Percentiles rank a stretch among this genome's conserved stretches.
Conservation (phyloP, 345 rosid genomes). For the Mallotus nudiflorus region DNA sequence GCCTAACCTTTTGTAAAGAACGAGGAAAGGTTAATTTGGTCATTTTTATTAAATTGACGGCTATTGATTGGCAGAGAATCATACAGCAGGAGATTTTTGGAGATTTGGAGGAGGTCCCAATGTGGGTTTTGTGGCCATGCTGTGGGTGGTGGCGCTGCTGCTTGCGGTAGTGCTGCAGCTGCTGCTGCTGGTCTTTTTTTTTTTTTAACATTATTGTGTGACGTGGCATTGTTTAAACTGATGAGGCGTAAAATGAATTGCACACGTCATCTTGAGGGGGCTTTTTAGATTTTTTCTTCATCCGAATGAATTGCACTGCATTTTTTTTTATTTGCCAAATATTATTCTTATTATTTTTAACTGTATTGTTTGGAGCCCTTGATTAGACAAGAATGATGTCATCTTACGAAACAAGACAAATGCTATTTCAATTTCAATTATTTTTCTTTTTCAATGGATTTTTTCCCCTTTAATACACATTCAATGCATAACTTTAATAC, state of each 20-base stretch:
- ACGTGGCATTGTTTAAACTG: neutral
- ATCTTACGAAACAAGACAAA: neutral
- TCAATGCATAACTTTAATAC: no score
- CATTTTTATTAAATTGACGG: conserved; percentile 31
- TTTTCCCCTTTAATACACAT: no score
- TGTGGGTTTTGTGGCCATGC: neutral
- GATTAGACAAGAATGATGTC: conserved; percentile 35
- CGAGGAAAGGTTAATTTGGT: conserved; percentile 30
- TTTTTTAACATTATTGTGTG: neutral
- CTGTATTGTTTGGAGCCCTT: conserved; percentile 26
- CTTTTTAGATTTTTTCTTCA: neutral
- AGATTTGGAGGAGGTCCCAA: conserved; percentile 39
- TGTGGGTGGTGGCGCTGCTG: conserved; percentile 5
- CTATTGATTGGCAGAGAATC: conserved; percentile 43
- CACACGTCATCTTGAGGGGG: neutral
- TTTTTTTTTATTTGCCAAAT: conserved; percentile 24
- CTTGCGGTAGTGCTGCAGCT: neutral
- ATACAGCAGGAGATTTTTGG: conserved; percentile 31
- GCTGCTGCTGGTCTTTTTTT: neutral
- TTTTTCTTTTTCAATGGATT: no score
- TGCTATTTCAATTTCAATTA: neutral
- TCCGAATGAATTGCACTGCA: conserved; percentile 10
- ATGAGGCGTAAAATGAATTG: neutral
- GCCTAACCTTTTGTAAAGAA: conserved; percentile 15
- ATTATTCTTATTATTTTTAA: conserved; percentile 28